Evolutionary conservation across 2,329 filamentous ascomycete genomes (phyloP).

Genomic region (Daldinia eschscholtzii): DNA sequence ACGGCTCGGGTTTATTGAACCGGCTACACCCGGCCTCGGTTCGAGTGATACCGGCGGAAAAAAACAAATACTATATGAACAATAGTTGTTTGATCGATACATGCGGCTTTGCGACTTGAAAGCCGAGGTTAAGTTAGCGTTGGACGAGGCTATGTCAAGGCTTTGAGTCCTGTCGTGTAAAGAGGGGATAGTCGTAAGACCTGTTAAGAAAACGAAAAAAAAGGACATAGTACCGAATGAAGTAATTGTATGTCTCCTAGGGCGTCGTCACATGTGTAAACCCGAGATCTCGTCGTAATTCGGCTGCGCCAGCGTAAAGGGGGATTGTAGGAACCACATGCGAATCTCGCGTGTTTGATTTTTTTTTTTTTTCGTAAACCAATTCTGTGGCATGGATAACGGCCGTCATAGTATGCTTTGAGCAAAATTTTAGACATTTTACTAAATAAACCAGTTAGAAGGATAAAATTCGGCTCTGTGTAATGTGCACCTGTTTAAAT

Average conservation of each 20-base stretch:
- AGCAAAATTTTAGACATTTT: slow-evolving; percentile 7
- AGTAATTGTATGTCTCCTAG: neutral
- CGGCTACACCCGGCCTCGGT: neutral
- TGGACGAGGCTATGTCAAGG: neutral
- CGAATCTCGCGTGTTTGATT: slow-evolving; percentile 5
- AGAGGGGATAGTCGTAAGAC: slow-evolving; percentile 10
- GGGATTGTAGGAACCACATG: slow-evolving; percentile 4
- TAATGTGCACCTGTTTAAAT: neutral
- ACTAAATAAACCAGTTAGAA: neutral
- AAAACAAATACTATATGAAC: neutral
- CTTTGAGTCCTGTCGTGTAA: slow-evolving; percentile 7
- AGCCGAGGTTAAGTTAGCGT: neutral
- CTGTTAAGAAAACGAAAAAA: neutral
- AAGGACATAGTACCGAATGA: neutral
- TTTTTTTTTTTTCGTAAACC: slow-evolving; percentile 4
- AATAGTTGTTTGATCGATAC: neutral
- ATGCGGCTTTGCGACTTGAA: neutral
- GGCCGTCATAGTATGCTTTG: slow-evolving; percentile 2
- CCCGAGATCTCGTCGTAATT: neutral
- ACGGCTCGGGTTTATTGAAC: neutral
- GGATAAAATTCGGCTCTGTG: neutral
- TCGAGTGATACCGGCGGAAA: slow-evolving; percentile 1
- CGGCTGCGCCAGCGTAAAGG: neutral
- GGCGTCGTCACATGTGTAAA: neutral
- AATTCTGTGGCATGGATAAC: neutral